Evolutionary conservation across 2,329 filamentous ascomycete species (phyloP).

Genomic region (Neophaeococcomyces mojaviensis): DNA sequence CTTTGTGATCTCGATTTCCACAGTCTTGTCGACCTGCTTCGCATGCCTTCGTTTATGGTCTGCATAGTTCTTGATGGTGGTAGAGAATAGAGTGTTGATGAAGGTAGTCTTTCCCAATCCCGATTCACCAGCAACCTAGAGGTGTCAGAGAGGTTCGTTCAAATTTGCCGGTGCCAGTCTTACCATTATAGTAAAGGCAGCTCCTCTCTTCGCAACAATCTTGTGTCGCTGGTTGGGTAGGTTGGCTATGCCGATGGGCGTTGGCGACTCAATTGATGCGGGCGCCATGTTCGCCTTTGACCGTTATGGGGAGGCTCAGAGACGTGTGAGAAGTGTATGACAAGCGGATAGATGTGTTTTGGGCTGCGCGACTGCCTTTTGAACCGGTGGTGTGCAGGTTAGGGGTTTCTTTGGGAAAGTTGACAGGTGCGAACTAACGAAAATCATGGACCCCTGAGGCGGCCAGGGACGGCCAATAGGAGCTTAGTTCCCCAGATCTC

Average conservation of each 20-base stretch:
- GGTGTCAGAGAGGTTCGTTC: constrained; percentile 12
- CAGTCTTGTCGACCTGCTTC: constrained; percentile 99
- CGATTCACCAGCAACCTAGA: constrained; percentile 92
- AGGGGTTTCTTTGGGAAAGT: constrained; percentile 5
- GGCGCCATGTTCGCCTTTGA: constrained; percentile 37
- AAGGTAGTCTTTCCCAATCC: constrained; percentile 99
- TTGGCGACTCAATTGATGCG: constrained; percentile 48
- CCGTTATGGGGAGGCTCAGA: no score
- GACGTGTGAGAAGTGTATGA: neutral
- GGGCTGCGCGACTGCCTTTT: neutral
- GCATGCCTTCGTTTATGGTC: constrained; percentile 98
- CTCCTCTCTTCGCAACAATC: constrained; percentile 76
- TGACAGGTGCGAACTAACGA: neutral
- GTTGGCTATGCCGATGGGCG: constrained; percentile 68
- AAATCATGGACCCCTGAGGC: constrained; percentile 5
- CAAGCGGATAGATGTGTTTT: neutral
- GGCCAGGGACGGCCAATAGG: neutral
- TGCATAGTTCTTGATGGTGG: constrained; percentile 99
- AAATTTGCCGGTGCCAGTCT: constrained; percentile 21
- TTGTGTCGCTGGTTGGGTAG: constrained; percentile 66
- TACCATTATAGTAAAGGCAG: constrained; percentile 99
- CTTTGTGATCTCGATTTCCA: constrained; percentile 99
- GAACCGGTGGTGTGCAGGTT: neutral
- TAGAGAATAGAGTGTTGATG: constrained; percentile 99
- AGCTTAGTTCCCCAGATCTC: neutral